Base-by-base conservation (phyloP, 352 stramenopile genomes). In the Globisporangium cystogenes region DNA sequence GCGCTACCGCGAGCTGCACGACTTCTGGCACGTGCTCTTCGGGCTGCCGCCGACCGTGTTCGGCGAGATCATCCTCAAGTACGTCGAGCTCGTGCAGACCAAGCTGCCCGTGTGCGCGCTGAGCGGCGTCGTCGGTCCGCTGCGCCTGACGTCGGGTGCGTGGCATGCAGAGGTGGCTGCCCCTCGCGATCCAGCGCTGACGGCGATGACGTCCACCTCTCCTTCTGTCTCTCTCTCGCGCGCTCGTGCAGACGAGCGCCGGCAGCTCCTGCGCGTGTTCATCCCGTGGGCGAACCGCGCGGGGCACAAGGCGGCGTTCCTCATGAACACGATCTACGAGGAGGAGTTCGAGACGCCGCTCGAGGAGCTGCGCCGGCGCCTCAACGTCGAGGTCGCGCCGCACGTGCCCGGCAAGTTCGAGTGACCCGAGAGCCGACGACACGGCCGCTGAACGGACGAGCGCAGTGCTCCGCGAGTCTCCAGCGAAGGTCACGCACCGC, bases 1-100 rank as follows among this genome's bases (percentile, higher is more conserved):
- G 53, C 80, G 93, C 43, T 96, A 97, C 70, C 78, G 95, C 45
- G 91, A 97, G 70, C 65, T 74, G 39, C 96, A 99, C 65, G 96
- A 99, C 72, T 98, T 98, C 66, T 98, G 89, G 87, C 96, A 99
- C 78, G 93, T 88, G 49, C 73, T 99, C 14, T 98, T 90, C 41
- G 90, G 72, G 6, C 65, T 99, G 26, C 96, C 96, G 21, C 93
- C 96, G 14, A 98, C 91, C 7, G 90, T 98, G 1, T 70, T 97
- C 55, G 96, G 95, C 45, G 97, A 99, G 72, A 82, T 99, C 57
- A 87, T 82, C 24, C 82, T 99, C 42, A 99, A 99, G 68, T 98
- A 94, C 75, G 85, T 99, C 33, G 97, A 99, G 72, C 77, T 99
- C 52, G 86, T 96, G 47, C 96, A 99, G 67, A 98, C 94, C 1